Conservation (phyloP, 164 flowering plant species). For the Umbilicus rupestris region DNA sequence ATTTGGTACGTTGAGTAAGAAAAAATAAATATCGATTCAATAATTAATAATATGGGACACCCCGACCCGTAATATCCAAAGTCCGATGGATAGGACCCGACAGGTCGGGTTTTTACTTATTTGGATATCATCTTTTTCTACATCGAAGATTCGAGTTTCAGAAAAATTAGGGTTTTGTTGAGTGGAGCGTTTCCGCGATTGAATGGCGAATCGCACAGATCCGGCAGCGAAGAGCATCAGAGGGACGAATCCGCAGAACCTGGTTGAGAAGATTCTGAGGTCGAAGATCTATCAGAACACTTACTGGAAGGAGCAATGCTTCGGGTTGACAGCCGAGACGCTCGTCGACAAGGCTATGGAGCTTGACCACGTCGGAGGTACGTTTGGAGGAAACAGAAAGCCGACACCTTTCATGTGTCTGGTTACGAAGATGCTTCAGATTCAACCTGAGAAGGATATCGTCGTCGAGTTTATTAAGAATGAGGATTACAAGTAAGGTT, state of each 20-base stretch:
- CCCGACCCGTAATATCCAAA: background rate
- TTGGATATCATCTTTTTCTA: background rate
- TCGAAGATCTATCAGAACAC: conserved; percentile 86
- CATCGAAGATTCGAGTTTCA: background rate
- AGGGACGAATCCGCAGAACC: conserved; percentile 92
- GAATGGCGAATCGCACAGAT: conserved; percentile 96
- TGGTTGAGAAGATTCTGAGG: conserved; percentile 86
- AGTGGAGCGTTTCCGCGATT: background rate
- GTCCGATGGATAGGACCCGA: background rate
- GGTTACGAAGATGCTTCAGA: conserved; percentile 93
- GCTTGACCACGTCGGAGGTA: conserved; percentile 87
- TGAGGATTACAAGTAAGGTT: conserved; percentile 78
- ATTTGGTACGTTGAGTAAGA: too few species aligned
- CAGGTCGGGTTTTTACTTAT: background rate
- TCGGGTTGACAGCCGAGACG: conserved; percentile 93
- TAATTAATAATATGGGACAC: background rate
- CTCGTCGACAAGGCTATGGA: conserved; percentile 98
- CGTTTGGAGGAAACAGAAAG: conserved; percentile 77
- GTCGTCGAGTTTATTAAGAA: conserved; percentile 95
- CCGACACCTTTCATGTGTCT: conserved; percentile 94
- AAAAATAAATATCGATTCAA: too few species aligned
- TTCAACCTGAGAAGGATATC: conserved; percentile 97
- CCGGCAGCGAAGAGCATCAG: conserved; percentile 80
- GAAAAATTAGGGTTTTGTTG: conserved; percentile 12
- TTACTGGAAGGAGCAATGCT: conserved; percentile 98